These are phyloP conservation scores for Aspergillus indologenus DNA, from an alignment of 495 filamentous ascomycete species.

Conservation along the genomic window DNA sequence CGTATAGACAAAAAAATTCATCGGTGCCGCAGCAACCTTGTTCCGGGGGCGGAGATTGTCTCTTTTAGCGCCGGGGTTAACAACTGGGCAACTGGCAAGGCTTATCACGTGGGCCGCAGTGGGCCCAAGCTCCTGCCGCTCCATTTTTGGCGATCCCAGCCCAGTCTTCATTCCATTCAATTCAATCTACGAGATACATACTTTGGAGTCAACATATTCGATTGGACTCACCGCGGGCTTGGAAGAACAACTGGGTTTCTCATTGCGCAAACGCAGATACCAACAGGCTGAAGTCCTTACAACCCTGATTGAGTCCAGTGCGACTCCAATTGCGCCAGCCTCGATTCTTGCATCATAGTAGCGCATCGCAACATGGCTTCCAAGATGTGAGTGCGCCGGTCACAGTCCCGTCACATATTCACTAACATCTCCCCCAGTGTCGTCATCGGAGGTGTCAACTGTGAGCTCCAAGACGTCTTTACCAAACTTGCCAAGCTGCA, in stretches of 20 bases:
- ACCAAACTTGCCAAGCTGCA: constrained; percentile 75
- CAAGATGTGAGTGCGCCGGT: constrained; percentile 59
- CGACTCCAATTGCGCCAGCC: constrained; percentile 8
- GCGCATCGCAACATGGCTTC: constrained; percentile 41
- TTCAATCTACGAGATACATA: too few relatives aligned
- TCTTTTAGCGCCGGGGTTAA: constrained; percentile 12
- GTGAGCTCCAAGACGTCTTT: constrained; percentile 69
- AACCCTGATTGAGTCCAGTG: constrained; percentile 9
- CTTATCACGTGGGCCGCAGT: constrained; percentile 28
- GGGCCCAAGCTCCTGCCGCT: constrained; percentile 36
- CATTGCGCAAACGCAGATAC: not conserved
- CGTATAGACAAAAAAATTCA: constrained; percentile 47
- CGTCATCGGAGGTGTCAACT: constrained; percentile 75
- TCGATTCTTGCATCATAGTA: constrained; percentile 18
- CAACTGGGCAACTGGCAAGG: not conserved
- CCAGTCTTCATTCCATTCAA: too few relatives aligned
- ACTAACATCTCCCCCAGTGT: constrained; percentile 29
- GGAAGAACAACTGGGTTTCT: too few relatives aligned
- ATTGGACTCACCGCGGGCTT: too few relatives aligned
- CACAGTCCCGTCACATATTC: not conserved
- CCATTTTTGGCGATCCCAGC: constrained; percentile 17
- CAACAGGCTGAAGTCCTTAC: not conserved
- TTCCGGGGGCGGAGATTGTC: constrained; percentile 35
- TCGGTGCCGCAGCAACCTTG: constrained; percentile 32
- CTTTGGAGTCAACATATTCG: too few relatives aligned